Base-by-base conservation (phyloP, 1,284 basidiomycete species). In the Cutaneotrichosporon cavernicola region DNA sequence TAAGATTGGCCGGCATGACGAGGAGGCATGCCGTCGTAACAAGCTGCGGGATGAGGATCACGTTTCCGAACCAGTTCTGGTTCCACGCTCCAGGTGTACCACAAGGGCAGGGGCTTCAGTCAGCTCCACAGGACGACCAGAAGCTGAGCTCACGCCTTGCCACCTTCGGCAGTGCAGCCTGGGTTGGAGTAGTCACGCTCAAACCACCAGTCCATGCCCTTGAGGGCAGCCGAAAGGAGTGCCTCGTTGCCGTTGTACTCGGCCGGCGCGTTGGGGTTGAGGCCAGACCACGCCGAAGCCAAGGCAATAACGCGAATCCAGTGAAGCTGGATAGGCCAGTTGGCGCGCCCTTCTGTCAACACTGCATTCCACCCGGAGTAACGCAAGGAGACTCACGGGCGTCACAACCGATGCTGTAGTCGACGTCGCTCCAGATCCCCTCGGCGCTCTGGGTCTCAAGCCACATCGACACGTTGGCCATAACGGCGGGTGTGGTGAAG, bases 21-120 rank as follows among this genome's bases (percentile, higher is more conserved):
- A 89, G 76, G 7, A 88, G 76, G 71, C 88, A 89, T 2, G 83
- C 80, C 73, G 87, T 82, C 18, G 82, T 83, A 36, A 85, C 85
- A 40, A 85, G 79, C 61, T 80, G 79, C 1, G 88, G 87, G 21
- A 87, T 84, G 22, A 85, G 81, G 40, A 89, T 87, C 32, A 88
- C 81, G 84, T 88, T 46, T 8, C 83, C 85, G 71, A 84, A 88
- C 88, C 88, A 90, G 72, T 90, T 89, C 61, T 84, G 84, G 70
- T 89, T 88, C 87, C 86, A 87, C 10, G 83, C 63, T 68, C 86
- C 87, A 1, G 85, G 82, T 0, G 70, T 70, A 2, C 64, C 66
- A 36, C 73, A 74, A 2, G 70, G 70, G 38, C 72, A 73, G 6
- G 56, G 50, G 6, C 26, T 49, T n/a, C n/a, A 21, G 46, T 58